Evolutionary conservation across 2,329 filamentous ascomycete genomes (phyloP).

Genomic region (Calycina herbarum): DNA sequence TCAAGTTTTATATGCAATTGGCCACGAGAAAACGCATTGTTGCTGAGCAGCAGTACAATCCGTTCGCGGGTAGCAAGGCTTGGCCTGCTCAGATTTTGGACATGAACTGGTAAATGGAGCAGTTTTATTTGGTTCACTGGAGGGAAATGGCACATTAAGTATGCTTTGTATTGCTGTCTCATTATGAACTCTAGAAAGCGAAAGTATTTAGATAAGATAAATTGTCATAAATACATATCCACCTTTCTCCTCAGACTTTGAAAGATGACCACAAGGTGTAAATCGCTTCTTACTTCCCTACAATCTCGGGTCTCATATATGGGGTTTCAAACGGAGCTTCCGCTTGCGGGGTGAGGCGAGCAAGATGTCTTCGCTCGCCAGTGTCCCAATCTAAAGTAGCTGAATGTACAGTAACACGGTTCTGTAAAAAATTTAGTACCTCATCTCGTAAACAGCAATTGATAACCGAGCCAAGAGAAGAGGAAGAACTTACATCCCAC

Average conservation of each 20-base stretch:
- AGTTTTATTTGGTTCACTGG: too few relatives aligned
- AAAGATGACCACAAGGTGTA: neutral
- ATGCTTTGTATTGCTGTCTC: too few relatives aligned
- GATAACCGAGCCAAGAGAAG: neutral
- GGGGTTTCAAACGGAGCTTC: conserved; percentile 74
- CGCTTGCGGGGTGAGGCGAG: conserved; percentile 79
- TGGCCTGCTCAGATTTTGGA: too few relatives aligned
- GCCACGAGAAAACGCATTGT: too few relatives aligned
- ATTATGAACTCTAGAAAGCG: too few relatives aligned
- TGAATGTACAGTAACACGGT: conserved; percentile 76
- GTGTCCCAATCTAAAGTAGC: conserved; percentile 78
- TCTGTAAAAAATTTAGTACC: conserved; percentile 41
- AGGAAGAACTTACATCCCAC: conserved; percentile 60
- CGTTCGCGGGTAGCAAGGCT: too few relatives aligned
- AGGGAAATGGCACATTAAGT: too few relatives aligned
- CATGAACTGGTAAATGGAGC: too few relatives aligned
- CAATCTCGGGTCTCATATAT: conserved; percentile 10
- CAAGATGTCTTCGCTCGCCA: conserved; percentile 74
- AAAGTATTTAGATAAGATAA: too few relatives aligned
- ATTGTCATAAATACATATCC: neutral
- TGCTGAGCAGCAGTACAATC: too few relatives aligned
- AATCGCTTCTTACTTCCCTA: neutral
- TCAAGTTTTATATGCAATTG: too few relatives aligned
- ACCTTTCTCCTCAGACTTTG: neutral
- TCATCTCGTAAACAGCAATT: too few relatives aligned